Evolutionary conservation across 2,329 filamentous ascomycete genomes (phyloP).

Genomic region (Aspergillus tanneri): DNA sequence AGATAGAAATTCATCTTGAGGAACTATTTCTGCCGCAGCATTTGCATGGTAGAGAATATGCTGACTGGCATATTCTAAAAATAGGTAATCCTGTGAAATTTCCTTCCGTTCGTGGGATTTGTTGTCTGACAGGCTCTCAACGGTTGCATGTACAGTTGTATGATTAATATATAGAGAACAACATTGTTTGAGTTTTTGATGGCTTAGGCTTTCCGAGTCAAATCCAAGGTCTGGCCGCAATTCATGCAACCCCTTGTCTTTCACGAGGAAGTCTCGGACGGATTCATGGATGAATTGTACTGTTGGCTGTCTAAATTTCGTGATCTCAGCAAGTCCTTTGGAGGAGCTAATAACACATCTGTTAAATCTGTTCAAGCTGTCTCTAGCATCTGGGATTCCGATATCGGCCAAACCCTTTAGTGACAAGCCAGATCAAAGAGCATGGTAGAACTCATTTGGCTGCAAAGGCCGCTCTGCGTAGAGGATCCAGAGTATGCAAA

Average conservation of each 20-base stretch:
- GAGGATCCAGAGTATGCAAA: slow-evolving; percentile 57
- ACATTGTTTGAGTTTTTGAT: slow-evolving; percentile 45
- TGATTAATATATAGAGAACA: slow-evolving; percentile 16
- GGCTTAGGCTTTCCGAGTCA: slow-evolving; percentile 32
- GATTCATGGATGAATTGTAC: slow-evolving; percentile 42
- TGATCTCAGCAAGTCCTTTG: slow-evolving; percentile 34
- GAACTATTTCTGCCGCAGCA: slow-evolving; percentile 14
- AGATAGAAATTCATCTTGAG: slow-evolving; percentile 24
- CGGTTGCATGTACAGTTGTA: neutral
- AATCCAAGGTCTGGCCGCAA: slow-evolving; percentile 31
- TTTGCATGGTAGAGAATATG: slow-evolving; percentile 33
- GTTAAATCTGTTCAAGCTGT: neutral
- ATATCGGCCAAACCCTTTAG: neutral
- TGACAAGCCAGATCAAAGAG: neutral
- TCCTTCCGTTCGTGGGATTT: neutral
- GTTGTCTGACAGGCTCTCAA: neutral
- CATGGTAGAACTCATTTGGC: slow-evolving; percentile 34
- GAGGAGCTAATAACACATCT: slow-evolving; percentile 27
- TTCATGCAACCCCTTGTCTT: slow-evolving; percentile 26
- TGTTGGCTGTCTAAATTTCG: slow-evolving; percentile 18
- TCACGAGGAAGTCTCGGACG: slow-evolving; percentile 35
- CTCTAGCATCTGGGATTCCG: neutral
- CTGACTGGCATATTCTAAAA: slow-evolving; percentile 40
- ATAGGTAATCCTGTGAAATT: slow-evolving; percentile 22
- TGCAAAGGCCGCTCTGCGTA: slow-evolving; percentile 40